Base-by-base conservation (phyloP, 2,329 filamentous ascomycete species). In the Trichoderma koningiopsis region DNA sequence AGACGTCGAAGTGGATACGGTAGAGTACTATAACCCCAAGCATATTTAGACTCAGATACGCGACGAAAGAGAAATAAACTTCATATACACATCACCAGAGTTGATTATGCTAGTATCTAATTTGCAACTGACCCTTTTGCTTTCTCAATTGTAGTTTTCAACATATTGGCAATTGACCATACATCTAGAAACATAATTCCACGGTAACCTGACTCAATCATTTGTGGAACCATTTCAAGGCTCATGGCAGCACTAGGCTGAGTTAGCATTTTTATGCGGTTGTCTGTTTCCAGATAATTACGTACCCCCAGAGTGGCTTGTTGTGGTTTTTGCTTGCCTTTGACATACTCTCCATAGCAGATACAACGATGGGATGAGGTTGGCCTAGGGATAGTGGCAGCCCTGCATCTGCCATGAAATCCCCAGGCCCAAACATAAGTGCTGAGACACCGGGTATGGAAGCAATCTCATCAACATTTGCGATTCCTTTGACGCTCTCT, bases 361-460 rank as follows among this genome's bases (percentile, higher is more conserved):
- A 40, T 3, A 35, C 37, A 4, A 69, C 24, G n/a, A 37, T 62
- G 2, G 65, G 59, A 29, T 69, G 67, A 52, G 67, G 59, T 14
- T 63, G 11, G 19, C 59, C 60, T 19, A 61, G 11, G 14, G 19
- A 29, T 8, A 61, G 27, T 19, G 43, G 31, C n/a, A 68, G 6
- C 19, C 65, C 49, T 16, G 57, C 65, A 27, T 68, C 65, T 24
- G 49, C 57, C 24, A 37, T 37, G 24, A 68, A 68, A 22, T 68
- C 65, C 7, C 65, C 65, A 5, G 65, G 65, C 14, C 65, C 65
- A 33, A 68, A 68, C 65, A 68, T 68, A 1, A 68, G 33, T 19
- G 55, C 57, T 8, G 65, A 68, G 24, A 68, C 7, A n/a, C 65
- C 65, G 2, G 57, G 47, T 53, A 68, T 61, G 4, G 57, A 60